Base-by-base conservation (phyloP, 1,284 basidiomycete species). In the Apiotrichum montevideense region DNA sequence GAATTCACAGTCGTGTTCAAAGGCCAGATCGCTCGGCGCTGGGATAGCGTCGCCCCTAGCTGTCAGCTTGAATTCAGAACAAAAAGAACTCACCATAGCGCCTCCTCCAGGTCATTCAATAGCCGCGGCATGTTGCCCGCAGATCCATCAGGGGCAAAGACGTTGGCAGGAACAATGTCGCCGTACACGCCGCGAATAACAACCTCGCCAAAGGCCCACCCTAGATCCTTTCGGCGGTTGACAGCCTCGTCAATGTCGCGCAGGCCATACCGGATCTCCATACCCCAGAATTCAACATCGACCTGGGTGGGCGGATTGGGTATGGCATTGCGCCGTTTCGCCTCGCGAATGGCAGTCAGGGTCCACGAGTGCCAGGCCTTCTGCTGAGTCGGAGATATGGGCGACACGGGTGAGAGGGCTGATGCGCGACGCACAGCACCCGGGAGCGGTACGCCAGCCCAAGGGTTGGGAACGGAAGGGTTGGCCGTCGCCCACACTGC, bases 61-160 rank as follows among this genome's bases (percentile, higher is more conserved):
- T 21, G 32, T 2, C 1, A 65, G 21, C 21, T 21, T 21, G 21
- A 21, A 21, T 21, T 21, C 21, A 21, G 21, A 21, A 21, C 21
- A 21, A 21, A 21, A 21, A 21, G 21, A 21, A 21, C 70, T 52
- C 46, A 71, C 73, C 73, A 75, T 4, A 73, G 45, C 1, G 66
- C 70, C 56, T 73, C 72, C 49, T 75, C 73, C 8, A 75, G 64
- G 61, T 75, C 73, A 46, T 72, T 71, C 34, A 75, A 58, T 15
- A 75, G 51, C 15, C 73, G 56, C 1, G 66, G 59, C 37, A 72
- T 60, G 58, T 68, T 69, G 4, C 66, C 70, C 1, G 63, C 70
- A 7, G 34, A 44, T 2, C 66, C 66, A 21, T 64, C 62, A 1
- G 11, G 6, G 0, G 63, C 63, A 8, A 71, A 45, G 1, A 70